A percentile compares a stretch with the other conserved stretches of the same genome.
phyloP scores from a whole-genome alignment of 164 flowering plant species.

The Vitis rupestris region DNA sequence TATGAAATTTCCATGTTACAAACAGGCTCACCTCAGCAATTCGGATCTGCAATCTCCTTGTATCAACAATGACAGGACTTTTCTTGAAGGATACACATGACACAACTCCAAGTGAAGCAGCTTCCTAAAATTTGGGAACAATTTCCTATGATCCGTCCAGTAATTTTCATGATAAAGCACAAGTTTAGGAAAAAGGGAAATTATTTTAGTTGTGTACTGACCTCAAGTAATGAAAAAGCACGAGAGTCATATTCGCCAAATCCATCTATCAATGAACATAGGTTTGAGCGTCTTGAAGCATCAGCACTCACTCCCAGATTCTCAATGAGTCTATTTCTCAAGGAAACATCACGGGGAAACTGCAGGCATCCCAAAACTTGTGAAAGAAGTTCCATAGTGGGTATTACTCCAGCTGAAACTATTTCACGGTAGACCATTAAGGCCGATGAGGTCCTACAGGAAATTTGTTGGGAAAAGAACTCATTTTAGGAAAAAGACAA shows the following conservation, averaged over 20 bases:
- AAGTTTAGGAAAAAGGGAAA: neutral
- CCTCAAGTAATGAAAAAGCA: conserved; percentile 88
- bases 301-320: conserved; percentile 50
- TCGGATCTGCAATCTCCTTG: conserved; percentile 45
- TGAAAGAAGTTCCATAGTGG: conserved; percentile 64
- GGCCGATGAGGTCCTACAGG: conserved; percentile 77
- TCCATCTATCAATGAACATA: conserved; percentile 73
- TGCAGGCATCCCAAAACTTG: conserved; percentile 80
- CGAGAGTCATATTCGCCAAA: conserved; percentile 93
- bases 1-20: neutral
- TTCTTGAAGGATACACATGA: conserved; percentile 60
- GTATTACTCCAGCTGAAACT: conserved; percentile 52
- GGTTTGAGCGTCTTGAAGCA: conserved; percentile 46
- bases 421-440: conserved; percentile 69
- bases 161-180: neutral
- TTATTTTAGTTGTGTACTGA: conserved; percentile 23
- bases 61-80: conserved; percentile 68
- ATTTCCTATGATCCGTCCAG: neutral
- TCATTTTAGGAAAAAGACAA: neutral
- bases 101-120: conserved; percentile 80
- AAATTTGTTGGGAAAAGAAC: neutral
- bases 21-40: conserved; percentile 57
- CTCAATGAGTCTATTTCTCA: conserved; percentile 60
- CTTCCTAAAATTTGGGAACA: conserved; percentile 52
- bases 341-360: conserved; percentile 65